Evolutionary conservation across 305 asterid genomes (phyloP), one percentile per base, ranked within the genome.

Genomic region (Ajuga reptans): DNA sequence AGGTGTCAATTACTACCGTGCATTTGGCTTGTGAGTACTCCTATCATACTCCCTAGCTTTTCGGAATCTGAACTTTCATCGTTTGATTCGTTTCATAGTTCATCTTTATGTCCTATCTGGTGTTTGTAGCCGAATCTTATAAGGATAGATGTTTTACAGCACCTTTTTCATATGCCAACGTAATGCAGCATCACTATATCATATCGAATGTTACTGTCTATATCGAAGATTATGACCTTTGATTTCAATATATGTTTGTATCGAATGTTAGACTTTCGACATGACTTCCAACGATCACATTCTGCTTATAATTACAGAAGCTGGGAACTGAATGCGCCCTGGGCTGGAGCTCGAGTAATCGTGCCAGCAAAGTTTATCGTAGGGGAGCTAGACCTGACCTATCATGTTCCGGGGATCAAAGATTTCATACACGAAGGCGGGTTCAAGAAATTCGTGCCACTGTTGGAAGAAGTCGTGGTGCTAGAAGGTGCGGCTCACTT

Each of bases 1-100:
- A 56, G 87, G 73, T 58, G 43, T 84, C 59, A 88, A 84, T 69
- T 88, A 82, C 65, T 86, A 86, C 64, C 91, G 93, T 4, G 89
- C 88, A 2, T 50, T 82, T 0, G 70, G 64, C 71, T 1, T 79
- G 93, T 84, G 75, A 80, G 81, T 63, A 21, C 24, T 29, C 42
- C 29, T 3, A 34, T 47, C 24, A 9, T 29, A 14, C 12, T 33
- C 5, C 49, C 17, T 34, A 58, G 18, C 14, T 21, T n/a, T n/a
- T 60, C 36, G 6, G 27, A 21, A 21, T 2, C 2, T 21, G 27
- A 21, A 21, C 27, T 21, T 21, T 21, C 27, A 1, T 21, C 2
- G 27, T 1, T 21, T 21, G 1, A 21, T 21, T 21, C 2, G 27
- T 1, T 21, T 21, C 27, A 21, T 21, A 21, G 27, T 21, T 21